A percentile compares a stretch with the other conserved stretches of the same genome.
Conservation (phyloP, 768 basidiomycete species). For the Phaffia tasmanica region DNA sequence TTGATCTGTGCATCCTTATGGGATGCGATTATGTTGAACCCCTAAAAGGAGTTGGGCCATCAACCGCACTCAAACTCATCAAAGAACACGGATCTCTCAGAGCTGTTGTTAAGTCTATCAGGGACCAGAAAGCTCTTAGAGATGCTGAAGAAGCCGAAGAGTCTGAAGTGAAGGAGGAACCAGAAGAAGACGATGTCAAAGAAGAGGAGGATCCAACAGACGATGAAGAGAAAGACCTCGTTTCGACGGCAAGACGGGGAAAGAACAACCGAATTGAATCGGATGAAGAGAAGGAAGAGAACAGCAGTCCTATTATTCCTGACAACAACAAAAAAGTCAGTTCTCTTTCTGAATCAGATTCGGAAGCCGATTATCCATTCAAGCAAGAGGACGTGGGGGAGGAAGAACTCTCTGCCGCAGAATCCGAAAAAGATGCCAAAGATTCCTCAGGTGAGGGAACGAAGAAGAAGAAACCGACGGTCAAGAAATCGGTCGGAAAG, state of each 20-base stretch:
- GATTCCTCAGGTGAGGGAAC: slow-evolving; percentile 3
- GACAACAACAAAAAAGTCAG: slow-evolving; percentile 2
- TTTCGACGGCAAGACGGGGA: not conserved
- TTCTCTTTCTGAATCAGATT: not conserved
- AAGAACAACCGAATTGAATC: slow-evolving; percentile 16
- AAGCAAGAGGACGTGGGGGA: not conserved
- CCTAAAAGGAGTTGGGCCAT: slow-evolving; percentile 92
- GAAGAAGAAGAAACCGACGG: slow-evolving; percentile 7
- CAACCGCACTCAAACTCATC: slow-evolving; percentile 84
- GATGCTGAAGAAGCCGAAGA: slow-evolving; percentile 30
- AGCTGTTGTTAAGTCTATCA: slow-evolving; percentile 62
- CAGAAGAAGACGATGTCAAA: slow-evolving; percentile 31
- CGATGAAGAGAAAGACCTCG: slow-evolving; percentile 28
- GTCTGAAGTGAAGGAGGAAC: slow-evolving; percentile 25
- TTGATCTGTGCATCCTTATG: slow-evolving; percentile 88
- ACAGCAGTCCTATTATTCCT: not conserved
- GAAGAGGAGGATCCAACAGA: slow-evolving; percentile 12
- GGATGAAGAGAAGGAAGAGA: slow-evolving; percentile 8
- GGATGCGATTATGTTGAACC: slow-evolving; percentile 99
- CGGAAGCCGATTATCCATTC: not conserved
- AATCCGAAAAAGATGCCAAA: not conserved
- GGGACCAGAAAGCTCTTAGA: slow-evolving; percentile 53
- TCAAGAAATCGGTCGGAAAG: not conserved
- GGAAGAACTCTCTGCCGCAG: not conserved
- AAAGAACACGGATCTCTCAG: slow-evolving; percentile 65